Base-by-base conservation (phyloP, 352 stramenopile species). In the Phytophthora pinifolia region DNA sequence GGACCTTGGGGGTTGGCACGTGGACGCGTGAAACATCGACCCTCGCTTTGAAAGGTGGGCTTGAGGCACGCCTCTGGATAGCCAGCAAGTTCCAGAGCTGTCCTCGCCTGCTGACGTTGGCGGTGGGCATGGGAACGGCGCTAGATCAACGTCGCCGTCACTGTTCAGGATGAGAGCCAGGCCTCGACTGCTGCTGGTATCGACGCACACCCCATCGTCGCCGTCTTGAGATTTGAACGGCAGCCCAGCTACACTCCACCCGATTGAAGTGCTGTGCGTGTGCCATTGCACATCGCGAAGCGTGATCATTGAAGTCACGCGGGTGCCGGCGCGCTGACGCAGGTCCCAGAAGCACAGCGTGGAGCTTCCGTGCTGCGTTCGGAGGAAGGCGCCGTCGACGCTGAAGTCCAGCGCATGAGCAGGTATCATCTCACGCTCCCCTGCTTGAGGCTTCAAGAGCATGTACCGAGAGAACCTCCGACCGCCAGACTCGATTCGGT, bases 341-440 rank as follows among this genome's bases (percentile, higher is more conserved):
- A 93, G 65, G 18, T 89, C 74, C 81, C 83, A 93, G 32, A 90
- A 88, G 9, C 68, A 59, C 1, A 85, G 51, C 10, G 43, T 46
- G 0, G 52, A 44, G 1, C 25, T 34, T 1, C 69, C 62, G 20
- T 89, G 75, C 33, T 88, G 72, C 4, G 52, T 83, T 59, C 83
- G 76, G 4, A 93, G 64, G 35, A 83, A 84, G 10, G 38, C 53
- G 0, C 77, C 73, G 27, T 91, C 81, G 15, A 73, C 36, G 15
- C 73, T 92, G 42, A 92, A 93, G 42, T 93, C 83, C 1, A 93
- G 44, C 4, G 78, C 76, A 9, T 49, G 43, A 1, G 72, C 75
- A 0, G 55, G 53, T 4, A 68, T 47, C 10, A 39, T 8, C 4
- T 65, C 37, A 3, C n/a, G 30, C 1, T 50, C 48, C 7, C 38